Percentiles rank a stretch among this genome's conserved stretches.
Evolutionary conservation across 2,329 filamentous ascomycete species (phyloP).

Genomic region (Clonostachys rhizophaga): DNA sequence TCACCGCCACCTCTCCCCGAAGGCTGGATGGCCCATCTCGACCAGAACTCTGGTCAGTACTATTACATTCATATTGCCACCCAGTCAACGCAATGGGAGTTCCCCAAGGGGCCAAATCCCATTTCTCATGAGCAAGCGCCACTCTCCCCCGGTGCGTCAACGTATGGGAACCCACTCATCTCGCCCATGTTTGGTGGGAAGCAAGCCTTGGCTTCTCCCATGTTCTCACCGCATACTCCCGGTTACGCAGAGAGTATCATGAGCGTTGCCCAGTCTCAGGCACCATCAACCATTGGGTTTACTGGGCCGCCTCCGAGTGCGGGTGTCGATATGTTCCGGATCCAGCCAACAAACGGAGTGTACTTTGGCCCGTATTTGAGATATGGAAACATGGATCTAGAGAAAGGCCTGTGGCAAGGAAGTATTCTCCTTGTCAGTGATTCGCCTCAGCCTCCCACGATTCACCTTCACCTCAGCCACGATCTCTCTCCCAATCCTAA

Average conservation of each 20-base stretch:
- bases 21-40: slow-evolving; percentile 96
- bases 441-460: slow-evolving; percentile 85
- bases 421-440: slow-evolving; percentile 94
- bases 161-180: slow-evolving; percentile 68
- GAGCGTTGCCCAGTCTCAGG: slow-evolving; percentile 69
- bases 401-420: slow-evolving; percentile 85
- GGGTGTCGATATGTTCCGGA: slow-evolving; percentile 91
- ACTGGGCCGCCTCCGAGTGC: slow-evolving; percentile 82
- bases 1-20: slow-evolving; percentile 93
- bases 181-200: slow-evolving; percentile 60
- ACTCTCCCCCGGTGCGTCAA: slow-evolving; percentile 75
- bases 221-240: slow-evolving; percentile 77
- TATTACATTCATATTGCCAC: slow-evolving; percentile 97
- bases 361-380: slow-evolving; percentile 96
- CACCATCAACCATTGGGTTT: slow-evolving; percentile 77
- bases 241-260: slow-evolving; percentile 83
- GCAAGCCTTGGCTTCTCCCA: slow-evolving; percentile 64
- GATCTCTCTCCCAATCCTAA: slow-evolving; percentile 91
- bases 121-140: slow-evolving; percentile 78
- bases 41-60: slow-evolving; percentile 94
- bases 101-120: slow-evolving; percentile 91
- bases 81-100: slow-evolving; percentile 98
- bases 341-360: slow-evolving; percentile 89
- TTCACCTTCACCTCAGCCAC: slow-evolving; percentile 86
- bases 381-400: slow-evolving; percentile 96